Conservation (phyloP, 2,329 filamentous ascomycete genomes). For the Magnaporthales sp. region DNA sequence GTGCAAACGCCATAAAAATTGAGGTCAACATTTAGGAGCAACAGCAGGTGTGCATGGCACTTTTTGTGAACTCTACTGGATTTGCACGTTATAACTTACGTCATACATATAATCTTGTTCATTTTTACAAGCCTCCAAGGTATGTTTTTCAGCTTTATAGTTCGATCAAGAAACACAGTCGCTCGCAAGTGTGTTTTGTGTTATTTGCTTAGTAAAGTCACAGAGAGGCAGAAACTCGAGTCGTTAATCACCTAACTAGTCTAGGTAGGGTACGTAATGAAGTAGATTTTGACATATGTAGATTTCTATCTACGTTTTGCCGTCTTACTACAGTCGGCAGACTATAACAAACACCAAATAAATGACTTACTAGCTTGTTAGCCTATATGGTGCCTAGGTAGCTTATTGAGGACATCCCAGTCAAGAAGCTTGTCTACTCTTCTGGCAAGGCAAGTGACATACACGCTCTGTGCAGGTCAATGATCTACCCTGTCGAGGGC, state of each 20-base stretch:
- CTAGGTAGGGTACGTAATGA: too few relatives aligned
- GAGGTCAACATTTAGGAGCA: background rate
- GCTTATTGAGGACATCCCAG: background rate
- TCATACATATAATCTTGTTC: background rate
- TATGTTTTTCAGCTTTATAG: background rate
- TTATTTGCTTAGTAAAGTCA: background rate
- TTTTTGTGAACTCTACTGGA: background rate
- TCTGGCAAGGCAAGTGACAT: background rate
- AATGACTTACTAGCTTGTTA: background rate
- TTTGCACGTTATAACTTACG: background rate
- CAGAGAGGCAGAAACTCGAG: background rate
- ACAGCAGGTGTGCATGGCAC: background rate
- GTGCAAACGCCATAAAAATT: background rate
- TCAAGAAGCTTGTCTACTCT: background rate
- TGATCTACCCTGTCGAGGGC: too few relatives aligned
- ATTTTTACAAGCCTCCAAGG: background rate
- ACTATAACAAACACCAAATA: too few relatives aligned
- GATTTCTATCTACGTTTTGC: too few relatives aligned
- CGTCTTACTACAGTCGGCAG: background rate
- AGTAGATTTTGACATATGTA: background rate
- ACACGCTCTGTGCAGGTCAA: too few relatives aligned
- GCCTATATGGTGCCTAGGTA: background rate
- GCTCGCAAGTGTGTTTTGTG: background rate
- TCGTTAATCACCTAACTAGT: background rate
- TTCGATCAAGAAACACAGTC: background rate